phyloP scores from a whole-genome alignment of 2,329 filamentous ascomycete genomes.

The Fusarium agapanthi region DNA sequence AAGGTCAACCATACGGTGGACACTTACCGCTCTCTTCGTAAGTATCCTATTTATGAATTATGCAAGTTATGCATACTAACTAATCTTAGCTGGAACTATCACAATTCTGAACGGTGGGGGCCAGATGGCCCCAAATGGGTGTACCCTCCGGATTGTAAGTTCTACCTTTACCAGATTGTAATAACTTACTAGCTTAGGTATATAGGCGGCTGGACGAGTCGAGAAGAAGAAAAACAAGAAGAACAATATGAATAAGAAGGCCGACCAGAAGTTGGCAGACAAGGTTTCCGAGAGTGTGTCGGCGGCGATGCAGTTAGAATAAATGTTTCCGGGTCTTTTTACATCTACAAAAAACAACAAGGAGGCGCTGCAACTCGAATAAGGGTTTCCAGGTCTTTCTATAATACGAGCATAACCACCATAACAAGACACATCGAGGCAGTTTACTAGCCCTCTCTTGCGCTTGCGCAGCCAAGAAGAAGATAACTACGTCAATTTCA shows the following conservation, averaged over 20 bases:
- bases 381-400: no score
- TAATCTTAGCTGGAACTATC: fast-evolving
- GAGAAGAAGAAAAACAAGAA: background rate
- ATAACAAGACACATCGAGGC: background rate
- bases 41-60: background rate
- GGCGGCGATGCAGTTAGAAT: no score
- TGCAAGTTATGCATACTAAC: background rate
- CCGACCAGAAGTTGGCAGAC: background rate
- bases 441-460: background rate
- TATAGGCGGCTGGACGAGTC: background rate
- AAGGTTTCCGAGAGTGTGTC: no score
- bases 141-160: background rate
- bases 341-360: no score
- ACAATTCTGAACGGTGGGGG: background rate
- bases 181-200: background rate
- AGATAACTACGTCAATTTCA: background rate
- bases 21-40: fast-evolving
- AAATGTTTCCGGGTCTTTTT: no score
- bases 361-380: no score
- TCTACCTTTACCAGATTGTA: background rate
- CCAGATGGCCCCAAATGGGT: background rate
- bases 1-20: fast-evolving
- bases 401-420: no score
- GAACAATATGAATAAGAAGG: background rate
- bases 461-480: background rate